A percentile compares a stretch with the other conserved stretches of the same genome.
Evolutionary conservation across 805 yeast species (phyloP).

Genomic region (Saccharomyces mikatae): DNA sequence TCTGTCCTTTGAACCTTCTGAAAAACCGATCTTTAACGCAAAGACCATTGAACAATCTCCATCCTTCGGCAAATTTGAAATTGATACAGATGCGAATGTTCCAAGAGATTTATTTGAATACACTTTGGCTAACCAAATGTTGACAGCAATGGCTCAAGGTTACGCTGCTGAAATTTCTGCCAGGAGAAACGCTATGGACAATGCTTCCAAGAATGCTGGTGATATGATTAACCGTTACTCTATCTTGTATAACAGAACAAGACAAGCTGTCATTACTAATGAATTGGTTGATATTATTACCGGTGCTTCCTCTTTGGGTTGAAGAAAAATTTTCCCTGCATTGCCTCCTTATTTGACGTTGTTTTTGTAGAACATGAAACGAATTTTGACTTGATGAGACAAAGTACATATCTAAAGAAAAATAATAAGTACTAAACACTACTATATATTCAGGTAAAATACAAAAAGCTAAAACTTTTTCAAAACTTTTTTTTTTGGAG

Average conservation of each 20-base stretch:
- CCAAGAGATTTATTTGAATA: conserved; percentile 75
- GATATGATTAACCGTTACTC: conserved; percentile 96
- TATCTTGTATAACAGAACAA: conserved; percentile 96
- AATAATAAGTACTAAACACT: conserved; percentile 2
- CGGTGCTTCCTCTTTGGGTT: conserved; percentile 98
- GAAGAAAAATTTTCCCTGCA: conserved; percentile 20
- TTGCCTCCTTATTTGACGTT: not conserved
- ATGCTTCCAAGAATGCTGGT: conserved; percentile 98
- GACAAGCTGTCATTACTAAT: conserved; percentile 98
- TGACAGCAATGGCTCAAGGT: conserved; percentile 93
- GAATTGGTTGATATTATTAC: conserved; percentile 99
- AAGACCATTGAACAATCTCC: conserved; percentile 75
- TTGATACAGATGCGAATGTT: conserved; percentile 59
- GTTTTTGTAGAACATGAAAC: not conserved
- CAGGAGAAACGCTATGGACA: conserved; percentile 99
- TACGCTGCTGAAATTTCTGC: conserved; percentile 97
- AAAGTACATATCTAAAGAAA: not conserved
- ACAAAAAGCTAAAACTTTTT: not conserved
- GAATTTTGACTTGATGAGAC: not conserved
- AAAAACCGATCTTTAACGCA: conserved; percentile 57
- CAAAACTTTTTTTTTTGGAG: not conserved
- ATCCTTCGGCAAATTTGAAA: conserved; percentile 73
- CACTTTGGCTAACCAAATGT: conserved; percentile 81
- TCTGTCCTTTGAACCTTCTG: conserved; percentile 81
- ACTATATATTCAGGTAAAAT: conserved; percentile 3